Percentiles rank a stretch among this genome's conserved stretches.
Evolutionary conservation across 208 protist genomes (phyloP).

Genomic region (Borovskyia barvae): DNA sequence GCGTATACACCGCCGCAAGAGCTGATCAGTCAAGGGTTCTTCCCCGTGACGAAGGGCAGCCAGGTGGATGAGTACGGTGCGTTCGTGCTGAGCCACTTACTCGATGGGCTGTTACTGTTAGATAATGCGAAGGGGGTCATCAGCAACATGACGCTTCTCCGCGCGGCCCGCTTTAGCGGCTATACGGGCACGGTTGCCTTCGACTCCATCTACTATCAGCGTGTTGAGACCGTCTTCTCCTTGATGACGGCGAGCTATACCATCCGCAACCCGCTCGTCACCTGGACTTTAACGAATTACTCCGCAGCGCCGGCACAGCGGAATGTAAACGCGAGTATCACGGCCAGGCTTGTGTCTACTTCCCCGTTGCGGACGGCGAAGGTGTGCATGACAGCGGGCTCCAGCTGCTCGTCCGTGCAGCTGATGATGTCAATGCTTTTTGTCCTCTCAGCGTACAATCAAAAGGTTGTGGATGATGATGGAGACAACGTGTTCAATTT

Average conservation of each 20-base stretch:
- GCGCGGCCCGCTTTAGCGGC: slow-evolving; percentile 49
- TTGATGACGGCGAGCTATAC: slow-evolving; percentile 47
- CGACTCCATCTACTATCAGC: slow-evolving; percentile 66
- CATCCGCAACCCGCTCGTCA: slow-evolving; percentile 49
- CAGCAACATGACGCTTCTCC: slow-evolving; percentile 36
- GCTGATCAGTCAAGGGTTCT: slow-evolving; percentile 47
- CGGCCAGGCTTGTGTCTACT: slow-evolving; percentile 33
- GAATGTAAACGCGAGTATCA: slow-evolving; percentile 33
- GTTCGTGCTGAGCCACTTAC: slow-evolving; percentile 76
- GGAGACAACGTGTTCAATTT: slow-evolving; percentile 40
- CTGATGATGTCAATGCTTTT: slow-evolving; percentile 59
- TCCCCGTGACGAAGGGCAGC: slow-evolving; percentile 6
- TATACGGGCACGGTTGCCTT: slow-evolving; percentile 77
- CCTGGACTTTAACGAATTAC: slow-evolving; percentile 51
- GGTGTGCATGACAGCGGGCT: slow-evolving; percentile 70
- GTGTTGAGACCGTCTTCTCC: slow-evolving; percentile 49
- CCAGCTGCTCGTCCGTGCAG: slow-evolving; percentile 51
- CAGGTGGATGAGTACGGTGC: slow-evolving; percentile 72
- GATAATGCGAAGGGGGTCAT: slow-evolving; percentile 27
- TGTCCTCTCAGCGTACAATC: slow-evolving; percentile 53
- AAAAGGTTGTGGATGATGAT: slow-evolving; percentile 16
- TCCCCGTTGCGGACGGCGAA: slow-evolving; percentile 66
- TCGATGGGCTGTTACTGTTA: slow-evolving; percentile 72
- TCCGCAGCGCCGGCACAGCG: slow-evolving; percentile 22
- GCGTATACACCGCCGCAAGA: slow-evolving; percentile 42